phyloP scores from a whole-genome alignment of 2,329 filamentous ascomycete species.

The Lanzia echinophila region DNA sequence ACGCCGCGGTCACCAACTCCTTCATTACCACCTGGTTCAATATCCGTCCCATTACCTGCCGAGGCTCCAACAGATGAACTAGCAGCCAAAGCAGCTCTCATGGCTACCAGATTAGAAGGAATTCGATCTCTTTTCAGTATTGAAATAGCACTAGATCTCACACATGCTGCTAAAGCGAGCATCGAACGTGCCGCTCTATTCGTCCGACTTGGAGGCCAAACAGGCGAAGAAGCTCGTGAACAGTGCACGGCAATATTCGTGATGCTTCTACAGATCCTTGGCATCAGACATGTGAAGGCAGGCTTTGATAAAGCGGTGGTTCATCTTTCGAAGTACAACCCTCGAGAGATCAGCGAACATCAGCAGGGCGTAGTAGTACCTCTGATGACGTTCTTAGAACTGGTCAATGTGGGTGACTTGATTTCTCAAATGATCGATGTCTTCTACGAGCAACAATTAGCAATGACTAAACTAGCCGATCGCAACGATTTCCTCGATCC shows the following conservation, averaged over 20 bases:
- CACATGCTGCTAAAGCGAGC: constrained; percentile 81
- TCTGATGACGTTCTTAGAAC: constrained; percentile 88
- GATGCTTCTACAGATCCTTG: constrained; percentile 73
- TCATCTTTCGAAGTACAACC: constrained; percentile 87
- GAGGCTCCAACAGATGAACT: constrained; percentile 85
- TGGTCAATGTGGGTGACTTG: constrained; percentile 95
- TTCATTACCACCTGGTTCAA: constrained; percentile 31
- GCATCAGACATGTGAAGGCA: constrained; percentile 78
- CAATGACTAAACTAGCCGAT: constrained; percentile 74
- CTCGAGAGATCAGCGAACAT: constrained; percentile 70
- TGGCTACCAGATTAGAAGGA: constrained; percentile 89
- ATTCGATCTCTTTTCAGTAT: constrained; percentile 95
- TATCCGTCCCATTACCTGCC: constrained; percentile 37
- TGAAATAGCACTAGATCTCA: constrained; percentile 83
- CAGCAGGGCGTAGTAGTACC: constrained; percentile 76
- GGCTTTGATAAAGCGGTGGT: constrained; percentile 90
- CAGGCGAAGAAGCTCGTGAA: constrained; percentile 74
- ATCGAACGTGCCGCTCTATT: constrained; percentile 82
- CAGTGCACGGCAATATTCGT: constrained; percentile 91
- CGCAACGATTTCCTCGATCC: constrained; percentile 92
- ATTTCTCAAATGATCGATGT: constrained; percentile 99
- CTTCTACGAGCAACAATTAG: constrained; percentile 93
- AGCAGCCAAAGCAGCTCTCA: constrained; percentile 93
- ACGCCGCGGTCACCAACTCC: constrained; percentile 46
- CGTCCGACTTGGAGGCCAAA: constrained; percentile 70